Conservation (phyloP, 768 basidiomycete species). For the Serendipita indica region DNA sequence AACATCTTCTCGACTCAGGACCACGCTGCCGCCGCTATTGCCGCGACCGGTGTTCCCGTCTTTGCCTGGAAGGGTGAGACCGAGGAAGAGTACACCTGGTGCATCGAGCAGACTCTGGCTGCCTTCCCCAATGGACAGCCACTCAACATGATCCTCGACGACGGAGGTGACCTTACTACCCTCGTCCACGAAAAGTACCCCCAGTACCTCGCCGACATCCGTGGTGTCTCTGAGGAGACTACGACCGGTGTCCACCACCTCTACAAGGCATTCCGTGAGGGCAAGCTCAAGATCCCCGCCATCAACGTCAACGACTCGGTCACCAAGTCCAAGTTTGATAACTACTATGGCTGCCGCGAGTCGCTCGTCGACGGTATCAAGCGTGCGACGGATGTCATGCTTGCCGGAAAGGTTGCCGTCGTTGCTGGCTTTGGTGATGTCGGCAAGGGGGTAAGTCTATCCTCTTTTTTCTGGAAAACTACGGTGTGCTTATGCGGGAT, state of each 20-base stretch:
- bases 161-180: conserved; percentile 91
- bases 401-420: conserved; percentile 97
- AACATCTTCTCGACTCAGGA: conserved; percentile 99
- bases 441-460: conserved; percentile 84
- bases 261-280: conserved; percentile 95
- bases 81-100: conserved; percentile 97
- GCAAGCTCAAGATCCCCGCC: conserved; percentile 89
- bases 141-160: conserved; percentile 98
- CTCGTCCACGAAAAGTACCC: conserved; percentile 95
- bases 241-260: conserved; percentile 99
- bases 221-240: conserved; percentile 96
- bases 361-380: conserved; percentile 99
- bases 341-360: conserved; percentile 98
- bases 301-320: conserved; percentile 99
- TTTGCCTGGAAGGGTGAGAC: conserved; percentile 99
- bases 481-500: conserved; percentile 10
- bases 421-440: conserved; percentile 99
- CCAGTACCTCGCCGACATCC: conserved; percentile 70
- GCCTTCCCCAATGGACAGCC: conserved; percentile 75
- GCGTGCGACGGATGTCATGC: conserved; percentile 99
- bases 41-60: conserved; percentile 95
- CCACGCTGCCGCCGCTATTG: conserved; percentile 96
- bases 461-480: neutral
- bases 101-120: conserved; percentile 85
- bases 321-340: conserved; percentile 99